Conservation (phyloP, 2,329 filamentous ascomycete genomes). For the Trichothecium roseum region DNA sequence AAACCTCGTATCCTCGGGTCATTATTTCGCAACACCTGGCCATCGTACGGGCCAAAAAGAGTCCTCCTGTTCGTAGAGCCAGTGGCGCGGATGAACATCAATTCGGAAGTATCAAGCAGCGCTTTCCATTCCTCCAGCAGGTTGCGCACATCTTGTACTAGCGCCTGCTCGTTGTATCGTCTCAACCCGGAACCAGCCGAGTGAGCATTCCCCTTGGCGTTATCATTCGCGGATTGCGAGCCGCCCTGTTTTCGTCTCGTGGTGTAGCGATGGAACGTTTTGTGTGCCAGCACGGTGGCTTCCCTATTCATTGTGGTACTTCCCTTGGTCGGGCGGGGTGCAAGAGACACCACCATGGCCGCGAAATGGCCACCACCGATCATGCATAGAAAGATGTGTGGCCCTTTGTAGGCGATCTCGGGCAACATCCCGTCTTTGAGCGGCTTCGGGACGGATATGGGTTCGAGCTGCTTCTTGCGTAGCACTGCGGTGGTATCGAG, state of each 20-base stretch:
- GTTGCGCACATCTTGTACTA: slow-evolving; percentile 78
- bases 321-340: slow-evolving; percentile 64
- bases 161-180: slow-evolving; percentile 86
- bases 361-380: slow-evolving; percentile 97
- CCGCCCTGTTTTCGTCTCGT: slow-evolving; percentile 94
- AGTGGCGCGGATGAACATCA: slow-evolving; percentile 83
- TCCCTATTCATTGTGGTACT: slow-evolving; percentile 69
- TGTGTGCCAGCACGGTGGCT: slow-evolving; percentile 83
- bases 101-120: slow-evolving; percentile 72
- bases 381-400: slow-evolving; percentile 96
- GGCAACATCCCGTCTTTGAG: slow-evolving; percentile 48
- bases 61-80: slow-evolving; percentile 79
- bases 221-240: slow-evolving; percentile 86
- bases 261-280: slow-evolving; percentile 96
- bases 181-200: slow-evolving; percentile 85
- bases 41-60: slow-evolving; percentile 84
- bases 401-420: slow-evolving; percentile 51
- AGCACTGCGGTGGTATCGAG: slow-evolving; percentile 56
- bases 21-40: slow-evolving; percentile 67
- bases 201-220: slow-evolving; percentile 85
- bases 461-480: slow-evolving; percentile 64
- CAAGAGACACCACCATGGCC: slow-evolving; percentile 85
- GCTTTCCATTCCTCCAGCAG: slow-evolving; percentile 76
- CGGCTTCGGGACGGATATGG: slow-evolving; percentile 42
- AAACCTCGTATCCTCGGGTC: slow-evolving; percentile 78